Conservation (phyloP, 345 rosid genomes). For the Cardiospermum halicacabum region DNA sequence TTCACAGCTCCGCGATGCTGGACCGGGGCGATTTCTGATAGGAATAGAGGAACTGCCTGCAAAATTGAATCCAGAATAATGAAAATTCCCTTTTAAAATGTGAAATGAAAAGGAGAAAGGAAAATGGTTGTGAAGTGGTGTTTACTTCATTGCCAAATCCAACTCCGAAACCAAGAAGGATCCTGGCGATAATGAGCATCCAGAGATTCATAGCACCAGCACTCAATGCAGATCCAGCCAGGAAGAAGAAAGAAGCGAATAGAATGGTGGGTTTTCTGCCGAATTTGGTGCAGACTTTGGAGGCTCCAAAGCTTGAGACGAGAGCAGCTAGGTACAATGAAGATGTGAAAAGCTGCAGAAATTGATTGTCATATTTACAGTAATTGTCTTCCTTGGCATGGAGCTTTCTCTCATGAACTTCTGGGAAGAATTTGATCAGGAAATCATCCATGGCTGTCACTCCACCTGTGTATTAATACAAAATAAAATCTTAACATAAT, state of each 20-base stretch:
- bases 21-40: slow-evolving; percentile 60
- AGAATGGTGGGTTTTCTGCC: slow-evolving; percentile 46
- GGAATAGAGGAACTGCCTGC: slow-evolving; percentile 62
- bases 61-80: not conserved
- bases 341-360: slow-evolving; percentile 49
- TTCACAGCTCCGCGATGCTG: slow-evolving; percentile 55
- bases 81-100: too few relatives aligned
- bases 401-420: slow-evolving; percentile 32
- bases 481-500: not conserved
- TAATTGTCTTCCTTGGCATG: slow-evolving; percentile 42
- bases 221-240: slow-evolving; percentile 22
- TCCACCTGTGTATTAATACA: slow-evolving; percentile 35
- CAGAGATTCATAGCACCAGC: slow-evolving; percentile 16
- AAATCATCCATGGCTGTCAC: slow-evolving; percentile 57
- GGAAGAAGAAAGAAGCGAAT: slow-evolving; percentile 31
- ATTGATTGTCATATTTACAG: slow-evolving; percentile 40
- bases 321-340: slow-evolving; percentile 47
- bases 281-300: slow-evolving; percentile 26
- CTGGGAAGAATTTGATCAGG: slow-evolving; percentile 37
- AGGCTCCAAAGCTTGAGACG: slow-evolving; percentile 34
- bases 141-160: slow-evolving; percentile 52
- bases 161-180: slow-evolving; percentile 39
- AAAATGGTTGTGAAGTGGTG: not conserved
- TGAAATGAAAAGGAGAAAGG: too few relatives aligned
- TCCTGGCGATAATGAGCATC: slow-evolving; percentile 35